Conservation (phyloP, 306 rosid species). For the Notholithocarpus densiflorus region DNA sequence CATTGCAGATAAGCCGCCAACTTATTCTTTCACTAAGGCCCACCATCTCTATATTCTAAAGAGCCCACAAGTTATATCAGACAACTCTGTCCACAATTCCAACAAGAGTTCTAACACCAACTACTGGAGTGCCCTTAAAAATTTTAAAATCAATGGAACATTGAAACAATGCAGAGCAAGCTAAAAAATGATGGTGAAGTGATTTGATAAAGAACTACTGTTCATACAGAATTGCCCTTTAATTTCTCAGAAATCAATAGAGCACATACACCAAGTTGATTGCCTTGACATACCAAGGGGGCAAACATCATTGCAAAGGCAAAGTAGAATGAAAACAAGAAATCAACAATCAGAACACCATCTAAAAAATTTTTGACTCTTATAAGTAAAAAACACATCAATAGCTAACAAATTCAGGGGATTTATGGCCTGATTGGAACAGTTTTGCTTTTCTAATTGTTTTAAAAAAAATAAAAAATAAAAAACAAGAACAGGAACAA, state of each 20-base stretch:
- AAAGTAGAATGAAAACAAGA: not conserved
- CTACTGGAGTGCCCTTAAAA: not conserved
- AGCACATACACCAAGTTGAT: not conserved
- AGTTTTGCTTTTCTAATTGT: no score
- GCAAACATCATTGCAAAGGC: not conserved
- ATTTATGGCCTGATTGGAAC: no score
- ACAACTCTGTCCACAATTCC: not conserved
- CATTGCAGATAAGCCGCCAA: not conserved
- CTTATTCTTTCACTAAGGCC: not conserved
- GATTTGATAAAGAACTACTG: not conserved
- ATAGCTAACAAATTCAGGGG: not conserved
- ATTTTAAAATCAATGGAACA: not conserved
- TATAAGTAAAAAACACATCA: not conserved
- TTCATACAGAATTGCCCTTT: not conserved
- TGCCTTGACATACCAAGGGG: not conserved
- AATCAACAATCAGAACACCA: not conserved
- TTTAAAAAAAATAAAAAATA: no score
- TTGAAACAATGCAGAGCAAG: not conserved
- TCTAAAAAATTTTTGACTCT: not conserved
- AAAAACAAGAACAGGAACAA: no score
- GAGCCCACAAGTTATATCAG: not conserved
- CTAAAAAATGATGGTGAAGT: not conserved
- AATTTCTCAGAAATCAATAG: not conserved
- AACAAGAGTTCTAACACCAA: not conserved
- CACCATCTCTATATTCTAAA: not conserved